phyloP scores from a whole-genome alignment of 257 asterid genomes.

The Verbascum thapsus region DNA sequence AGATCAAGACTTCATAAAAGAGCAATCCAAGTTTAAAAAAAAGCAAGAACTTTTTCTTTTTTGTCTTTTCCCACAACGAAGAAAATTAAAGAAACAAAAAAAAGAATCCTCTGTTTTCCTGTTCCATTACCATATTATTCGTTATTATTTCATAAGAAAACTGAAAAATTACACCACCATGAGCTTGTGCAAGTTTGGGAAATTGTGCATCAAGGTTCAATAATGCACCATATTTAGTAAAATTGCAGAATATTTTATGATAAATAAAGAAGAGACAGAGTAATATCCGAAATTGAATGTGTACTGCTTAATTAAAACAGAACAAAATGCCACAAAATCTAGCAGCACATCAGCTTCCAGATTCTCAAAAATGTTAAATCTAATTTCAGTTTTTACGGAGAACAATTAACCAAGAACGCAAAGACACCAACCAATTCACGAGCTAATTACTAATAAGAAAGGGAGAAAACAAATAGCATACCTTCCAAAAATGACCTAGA shows the following conservation, averaged over 20 bases:
- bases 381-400: background rate
- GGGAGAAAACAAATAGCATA: conserved; percentile 23
- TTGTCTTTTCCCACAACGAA: conserved; percentile 4
- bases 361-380: background rate
- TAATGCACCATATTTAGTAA: no score
- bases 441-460: conserved; percentile 17
- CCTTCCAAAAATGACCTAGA: conserved; percentile 28
- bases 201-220: no score
- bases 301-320: no score
- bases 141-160: background rate
- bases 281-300: no score
- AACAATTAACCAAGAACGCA: conserved; percentile 4
- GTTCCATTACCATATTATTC: conserved; percentile 22
- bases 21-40: conserved; percentile 9
- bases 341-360: background rate
- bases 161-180: background rate
- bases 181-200: background rate
- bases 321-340: no score
- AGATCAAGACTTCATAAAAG: background rate
- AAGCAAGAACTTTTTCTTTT: background rate
- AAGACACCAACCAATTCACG: background rate
- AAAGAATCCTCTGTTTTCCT: background rate
- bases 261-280: no score
- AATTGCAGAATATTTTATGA: no score
- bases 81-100: background rate